Evolutionary conservation across 73 alveolate species (phyloP), one percentile per base, ranked within the genome.

Genomic region (Paramecium caudatum): DNA sequence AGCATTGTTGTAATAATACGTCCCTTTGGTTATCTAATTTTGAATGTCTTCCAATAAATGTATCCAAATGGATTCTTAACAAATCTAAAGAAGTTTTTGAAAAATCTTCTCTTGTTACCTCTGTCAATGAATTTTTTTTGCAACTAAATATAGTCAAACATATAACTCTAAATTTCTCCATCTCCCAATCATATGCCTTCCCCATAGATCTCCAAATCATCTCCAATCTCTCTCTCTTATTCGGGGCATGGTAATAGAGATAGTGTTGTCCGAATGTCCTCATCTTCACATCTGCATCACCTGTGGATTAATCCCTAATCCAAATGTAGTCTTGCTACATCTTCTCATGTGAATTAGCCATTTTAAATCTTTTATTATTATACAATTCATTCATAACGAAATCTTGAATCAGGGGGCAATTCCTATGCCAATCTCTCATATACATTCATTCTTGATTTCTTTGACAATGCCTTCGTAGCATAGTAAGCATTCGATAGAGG

Each of bases 51-150:
- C 98, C 98, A 95, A 93, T 65, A 95, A 65, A 65, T 68, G 86
- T 94, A 95, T 10, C 95, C 98, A 19, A 90, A 34, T 6, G 98
- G 98, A 74, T 95, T 91, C 88, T 95, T 95, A 90, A 69, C 83
- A 90, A 95, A 92, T 86, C 98, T 82, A 82, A 94, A 95, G 88
- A 95, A 86, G 88, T 95, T 95, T 93, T 94, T 95, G 95, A 93
- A 95, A 45, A 94, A 95, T 94, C 98, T 94, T 95, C 98, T 86
- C 93, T 86, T 86, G 82, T 86, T 86, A 12, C 93, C 93, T 86
- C 90, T 86, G 43, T 86, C 93, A 27, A 81, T 80, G 85, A 63
- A 86, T 43, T 86, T 86, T 80, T 86, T 86, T 86, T 78, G 90
- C 84, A 86, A 41, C 93, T 86, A 86, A 37, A 10, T 16, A 65